Conservation (phyloP, 2,329 filamentous ascomycete species). For the Aspergillus quadricinctus region DNA sequence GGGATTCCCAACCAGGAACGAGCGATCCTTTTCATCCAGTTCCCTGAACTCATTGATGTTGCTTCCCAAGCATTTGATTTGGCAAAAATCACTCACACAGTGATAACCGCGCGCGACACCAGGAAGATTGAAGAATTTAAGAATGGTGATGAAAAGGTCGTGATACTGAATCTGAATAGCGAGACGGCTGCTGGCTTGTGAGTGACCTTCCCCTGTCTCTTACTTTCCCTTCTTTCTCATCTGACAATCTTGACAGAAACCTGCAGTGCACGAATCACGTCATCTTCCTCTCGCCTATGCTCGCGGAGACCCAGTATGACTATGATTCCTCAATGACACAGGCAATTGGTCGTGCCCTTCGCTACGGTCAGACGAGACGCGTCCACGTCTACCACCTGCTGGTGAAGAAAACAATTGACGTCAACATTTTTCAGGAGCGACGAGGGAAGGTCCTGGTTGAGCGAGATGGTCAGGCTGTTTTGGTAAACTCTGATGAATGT, state of each 20-base stretch:
- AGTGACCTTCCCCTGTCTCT: slow-evolving; percentile 25
- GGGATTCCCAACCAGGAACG: slow-evolving; percentile 43
- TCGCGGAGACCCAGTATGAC: slow-evolving; percentile 47
- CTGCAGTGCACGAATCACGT: slow-evolving; percentile 61
- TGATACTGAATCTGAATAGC: slow-evolving; percentile 55
- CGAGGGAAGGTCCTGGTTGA: slow-evolving; percentile 27
- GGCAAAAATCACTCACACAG: slow-evolving; percentile 29
- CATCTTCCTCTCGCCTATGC: slow-evolving; percentile 57
- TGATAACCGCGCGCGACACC: slow-evolving; percentile 32
- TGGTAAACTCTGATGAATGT: slow-evolving; percentile 18
- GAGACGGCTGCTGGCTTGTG: slow-evolving; percentile 58
- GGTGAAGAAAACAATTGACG: slow-evolving; percentile 42
- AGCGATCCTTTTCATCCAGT: slow-evolving; percentile 55
- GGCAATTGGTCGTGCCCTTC: slow-evolving; percentile 57
- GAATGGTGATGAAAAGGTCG: slow-evolving; percentile 40
- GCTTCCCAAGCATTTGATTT: slow-evolving; percentile 24
- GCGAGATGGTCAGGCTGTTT: slow-evolving; percentile 16
- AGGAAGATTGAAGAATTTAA: slow-evolving; percentile 41
- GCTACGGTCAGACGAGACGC: slow-evolving; percentile 54
- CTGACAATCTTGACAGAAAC: slow-evolving; percentile 44
- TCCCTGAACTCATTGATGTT: slow-evolving; percentile 41
- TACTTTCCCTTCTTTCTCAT: slow-evolving; percentile 1
- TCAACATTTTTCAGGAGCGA: slow-evolving; percentile 40
- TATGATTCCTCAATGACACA: slow-evolving; percentile 60
- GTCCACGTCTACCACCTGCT: slow-evolving; percentile 56